Conservation (phyloP, 1,139 yeast species). For the Zygosaccharomyces sapae region DNA sequence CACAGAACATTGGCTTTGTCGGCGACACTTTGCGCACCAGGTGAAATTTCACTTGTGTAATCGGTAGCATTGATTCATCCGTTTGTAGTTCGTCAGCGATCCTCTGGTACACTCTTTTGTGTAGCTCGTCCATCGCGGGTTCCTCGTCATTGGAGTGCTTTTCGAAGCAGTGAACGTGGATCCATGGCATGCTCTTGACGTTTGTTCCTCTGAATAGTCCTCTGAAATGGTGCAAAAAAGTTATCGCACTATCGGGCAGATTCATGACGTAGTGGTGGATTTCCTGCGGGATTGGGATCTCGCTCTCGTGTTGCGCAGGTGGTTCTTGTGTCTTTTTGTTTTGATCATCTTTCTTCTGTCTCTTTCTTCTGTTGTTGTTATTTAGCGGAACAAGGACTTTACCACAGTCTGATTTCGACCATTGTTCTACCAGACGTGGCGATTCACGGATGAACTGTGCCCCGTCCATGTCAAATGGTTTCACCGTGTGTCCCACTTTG, state of each 20-base stretch:
- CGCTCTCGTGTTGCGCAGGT: conserved; percentile 35
- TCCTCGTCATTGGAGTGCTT: conserved; percentile 72
- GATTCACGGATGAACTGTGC: conserved; percentile 68
- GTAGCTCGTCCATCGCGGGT: conserved; percentile 62
- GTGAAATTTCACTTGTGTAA: conserved; percentile 57
- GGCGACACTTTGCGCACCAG: conserved; percentile 93
- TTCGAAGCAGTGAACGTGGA: conserved; percentile 91
- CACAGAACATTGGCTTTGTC: conserved; percentile 93
- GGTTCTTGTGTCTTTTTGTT: conserved; percentile 20
- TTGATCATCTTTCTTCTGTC: conserved; percentile 26
- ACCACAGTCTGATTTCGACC: conserved; percentile 29
- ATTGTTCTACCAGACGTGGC: conserved; percentile 44
- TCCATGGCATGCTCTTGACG: conserved; percentile 61
- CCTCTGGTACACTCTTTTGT: conserved; percentile 56
- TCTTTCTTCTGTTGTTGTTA: conserved; percentile 21
- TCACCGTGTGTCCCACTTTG: conserved; percentile 57
- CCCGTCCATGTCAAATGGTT: conserved; percentile 73
- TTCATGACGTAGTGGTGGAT: conserved; percentile 87
- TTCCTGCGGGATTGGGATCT: conserved; percentile 52
- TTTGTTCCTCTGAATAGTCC: conserved; percentile 52
- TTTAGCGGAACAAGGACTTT: conserved; percentile 32
- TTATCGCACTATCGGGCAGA: conserved; percentile 86
- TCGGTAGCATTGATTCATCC: conserved; percentile 41
- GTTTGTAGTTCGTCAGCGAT: conserved; percentile 51
- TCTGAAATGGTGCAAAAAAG: conserved; percentile 71